phyloP scores from a whole-genome alignment of 2,329 filamentous ascomycete species.

The Diaporthe caulivora region DNA sequence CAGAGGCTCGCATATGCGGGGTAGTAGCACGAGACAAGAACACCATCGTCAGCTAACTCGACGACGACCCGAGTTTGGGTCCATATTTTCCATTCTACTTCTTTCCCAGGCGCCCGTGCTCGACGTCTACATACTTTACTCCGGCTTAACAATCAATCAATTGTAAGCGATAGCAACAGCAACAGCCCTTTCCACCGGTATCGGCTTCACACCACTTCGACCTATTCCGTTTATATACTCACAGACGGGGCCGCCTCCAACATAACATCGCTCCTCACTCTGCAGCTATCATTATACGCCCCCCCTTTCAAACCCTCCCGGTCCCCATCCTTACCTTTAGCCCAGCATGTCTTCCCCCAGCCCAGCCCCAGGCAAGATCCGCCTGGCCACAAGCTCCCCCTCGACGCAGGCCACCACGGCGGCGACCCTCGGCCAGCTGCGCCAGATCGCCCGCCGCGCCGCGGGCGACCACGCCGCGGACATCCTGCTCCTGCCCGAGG shows the following conservation, averaged over 20 bases:
- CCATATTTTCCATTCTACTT: not conserved
- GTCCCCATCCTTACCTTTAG: not conserved
- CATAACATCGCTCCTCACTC: not conserved
- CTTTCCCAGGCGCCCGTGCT: not conserved
- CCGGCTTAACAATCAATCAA: not conserved
- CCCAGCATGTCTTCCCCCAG: not conserved
- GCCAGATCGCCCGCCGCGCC: slow-evolving; percentile 73
- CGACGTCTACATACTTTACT: not conserved
- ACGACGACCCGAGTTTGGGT: not conserved
- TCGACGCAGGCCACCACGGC: slow-evolving; percentile 61
- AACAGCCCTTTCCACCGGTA: not conserved
- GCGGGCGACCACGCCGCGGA: slow-evolving; percentile 63
- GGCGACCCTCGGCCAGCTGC: slow-evolving; percentile 76
- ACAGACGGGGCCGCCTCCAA: not conserved
- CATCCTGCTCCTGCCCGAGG: slow-evolving; percentile 90
- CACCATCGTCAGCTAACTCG: slow-evolving; percentile 14
- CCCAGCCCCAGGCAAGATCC: slow-evolving; percentile 51
- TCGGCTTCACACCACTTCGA: slow-evolving; percentile 23
- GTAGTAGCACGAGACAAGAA: slow-evolving; percentile 7
- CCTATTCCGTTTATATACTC: not conserved
- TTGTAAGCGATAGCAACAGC: not conserved
- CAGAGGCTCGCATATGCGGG: not conserved
- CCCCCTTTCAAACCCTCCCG: not conserved
- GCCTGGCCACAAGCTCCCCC: slow-evolving; percentile 69
- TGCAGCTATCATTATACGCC: not conserved